These are phyloP conservation scores for Allium cepa DNA, from an alignment of 106 monocot species.

Conservation along the genomic window DNA sequence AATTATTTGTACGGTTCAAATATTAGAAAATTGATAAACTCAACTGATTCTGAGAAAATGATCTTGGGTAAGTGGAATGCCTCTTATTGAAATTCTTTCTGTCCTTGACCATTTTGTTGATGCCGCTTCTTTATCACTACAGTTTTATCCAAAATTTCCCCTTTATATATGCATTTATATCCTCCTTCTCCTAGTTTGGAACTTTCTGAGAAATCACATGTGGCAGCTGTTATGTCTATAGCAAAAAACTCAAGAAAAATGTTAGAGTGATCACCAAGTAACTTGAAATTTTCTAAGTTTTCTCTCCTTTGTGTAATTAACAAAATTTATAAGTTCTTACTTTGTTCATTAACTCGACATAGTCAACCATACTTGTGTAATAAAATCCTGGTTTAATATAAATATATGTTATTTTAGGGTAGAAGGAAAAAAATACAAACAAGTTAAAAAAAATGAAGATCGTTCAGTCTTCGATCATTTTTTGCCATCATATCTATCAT, in stretches of 20 bases:
- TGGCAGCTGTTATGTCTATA: slow-evolving; percentile 63
- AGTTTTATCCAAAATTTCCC: slow-evolving; percentile 57
- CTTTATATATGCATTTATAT: slow-evolving; percentile 64
- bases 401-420: too few species aligned
- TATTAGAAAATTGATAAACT: too few species aligned
- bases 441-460: too few species aligned
- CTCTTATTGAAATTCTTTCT: slow-evolving; percentile 66
- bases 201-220: slow-evolving; percentile 73
- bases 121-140: slow-evolving; percentile 60
- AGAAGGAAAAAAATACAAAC: too few species aligned
- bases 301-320: slow-evolving; percentile 10
- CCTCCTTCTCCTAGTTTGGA: slow-evolving; percentile 55
- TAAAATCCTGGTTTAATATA: too few species aligned
- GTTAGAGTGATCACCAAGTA: slow-evolving; percentile 4
- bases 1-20: too few species aligned
- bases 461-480: too few species aligned
- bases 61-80: slow-evolving; percentile 6
- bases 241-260: slow-evolving; percentile 53
- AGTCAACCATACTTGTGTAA: too few species aligned
- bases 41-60: too few species aligned
- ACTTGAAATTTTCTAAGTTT: slow-evolving; percentile 6
- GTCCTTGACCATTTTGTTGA: slow-evolving; percentile 35
- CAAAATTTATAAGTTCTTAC: too few species aligned
- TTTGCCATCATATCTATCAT: too few species aligned
- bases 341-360: too few species aligned